Evolutionary conservation across 306 rosid species (phyloP), one percentile per base, ranked within the genome.

Genomic region (Geum urbanum): DNA sequence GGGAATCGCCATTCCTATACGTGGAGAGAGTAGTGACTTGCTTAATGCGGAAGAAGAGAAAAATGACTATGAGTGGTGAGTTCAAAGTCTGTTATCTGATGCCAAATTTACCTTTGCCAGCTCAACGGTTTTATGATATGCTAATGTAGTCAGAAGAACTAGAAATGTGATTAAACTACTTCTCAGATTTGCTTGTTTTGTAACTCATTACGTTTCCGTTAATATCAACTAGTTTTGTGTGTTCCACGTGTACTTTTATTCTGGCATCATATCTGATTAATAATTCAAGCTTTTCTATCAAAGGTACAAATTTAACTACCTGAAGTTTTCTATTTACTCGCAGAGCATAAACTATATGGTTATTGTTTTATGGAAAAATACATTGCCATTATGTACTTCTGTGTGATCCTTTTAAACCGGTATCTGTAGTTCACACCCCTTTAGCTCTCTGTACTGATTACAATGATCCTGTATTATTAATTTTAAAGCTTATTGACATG

Each of bases 51-150:
- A 88, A 22, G 90, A 83, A 55, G 95, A 88, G 58, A 90, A 88
- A 81, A 86, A 88, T 73, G 97, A 90, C 80, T 90, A 88, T 16
- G 95, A 90, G 59, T 90, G 97, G 97, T 90, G 72, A 67, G 89
- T 75, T 45, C 63, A 67, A 47, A 55, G 70, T 85, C 74, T 66
- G 43, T 32, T 54, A 46, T 53, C 41, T 55, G 44, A 18, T 64
- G 18, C 9, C 18, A 50, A 6, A 15, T 18, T 77, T 20, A 24
- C 16, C n/a, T 4, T 50, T 69, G 13, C 19, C 32, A 24, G 15
- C 41, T 63, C 7, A 18, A 39, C 64, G 11, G 27, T 63, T 51
- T 49, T 56, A 22, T 7, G 53, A 62, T 18, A 32, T 50, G 14
- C 44, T 54, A 20, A 8, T 16, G 20, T 55, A 9, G 9, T 18